These are phyloP conservation scores for Neurospora sp. DNA, from an alignment of 495 filamentous ascomycete genomes.

Conservation along the genomic window DNA sequence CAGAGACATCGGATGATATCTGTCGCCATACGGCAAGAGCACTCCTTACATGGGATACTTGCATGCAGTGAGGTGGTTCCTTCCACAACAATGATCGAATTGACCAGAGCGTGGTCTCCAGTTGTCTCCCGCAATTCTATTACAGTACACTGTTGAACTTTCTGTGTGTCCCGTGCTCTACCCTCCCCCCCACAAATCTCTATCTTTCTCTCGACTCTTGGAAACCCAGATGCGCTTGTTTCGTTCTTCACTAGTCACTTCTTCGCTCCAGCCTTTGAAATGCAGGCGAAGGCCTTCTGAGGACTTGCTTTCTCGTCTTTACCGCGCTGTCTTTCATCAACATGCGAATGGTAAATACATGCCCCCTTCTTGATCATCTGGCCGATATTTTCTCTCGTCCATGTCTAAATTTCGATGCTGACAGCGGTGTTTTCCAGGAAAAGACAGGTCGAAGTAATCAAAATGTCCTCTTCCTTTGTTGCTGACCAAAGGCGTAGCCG, in stretches of 20 bases:
- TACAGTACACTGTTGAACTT: neutral
- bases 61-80: neutral
- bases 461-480: neutral
- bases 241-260: neutral
- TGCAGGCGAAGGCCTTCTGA: neutral
- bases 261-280: neutral
- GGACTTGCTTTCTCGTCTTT: neutral
- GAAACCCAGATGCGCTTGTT: neutral
- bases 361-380: neutral
- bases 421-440: neutral
- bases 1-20: neutral
- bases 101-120: neutral
- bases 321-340: neutral
- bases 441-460: neutral
- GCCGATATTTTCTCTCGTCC: neutral
- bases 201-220: neutral
- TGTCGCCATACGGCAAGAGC: neutral
- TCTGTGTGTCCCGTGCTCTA: neutral
- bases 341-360: neutral
- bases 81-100: neutral
- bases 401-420: neutral
- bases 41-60: neutral
- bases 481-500: neutral
- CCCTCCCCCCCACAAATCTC: neutral
- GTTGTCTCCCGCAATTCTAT: neutral